phyloP scores from a whole-genome alignment of 2,329 filamentous ascomycete species.

The Massarina eburnea region DNA sequence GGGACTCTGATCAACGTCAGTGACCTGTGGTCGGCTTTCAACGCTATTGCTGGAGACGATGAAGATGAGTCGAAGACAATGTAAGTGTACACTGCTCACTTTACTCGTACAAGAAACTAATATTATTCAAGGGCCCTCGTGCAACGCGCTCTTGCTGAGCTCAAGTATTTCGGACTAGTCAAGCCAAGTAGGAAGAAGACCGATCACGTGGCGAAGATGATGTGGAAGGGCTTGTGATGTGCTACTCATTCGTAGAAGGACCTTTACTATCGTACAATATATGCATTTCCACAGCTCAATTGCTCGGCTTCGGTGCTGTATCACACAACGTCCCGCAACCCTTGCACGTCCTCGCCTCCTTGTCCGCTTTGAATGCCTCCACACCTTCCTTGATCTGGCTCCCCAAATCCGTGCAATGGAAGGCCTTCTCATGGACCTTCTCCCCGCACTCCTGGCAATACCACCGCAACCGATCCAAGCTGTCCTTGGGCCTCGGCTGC shows the following conservation, averaged over 20 bases:
- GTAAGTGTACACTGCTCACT: conserved; percentile 31
- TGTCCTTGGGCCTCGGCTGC: conserved; percentile 71
- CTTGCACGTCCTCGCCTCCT: conserved; percentile 71
- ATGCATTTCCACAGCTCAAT: conserved; percentile 10
- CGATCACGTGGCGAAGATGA: conserved; percentile 85
- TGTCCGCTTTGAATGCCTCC: conserved; percentile 72
- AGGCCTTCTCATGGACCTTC: conserved; percentile 81
- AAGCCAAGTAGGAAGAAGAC: conserved; percentile 88
- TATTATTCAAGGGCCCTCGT: conserved; percentile 64
- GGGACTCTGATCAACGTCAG: conserved; percentile 75
- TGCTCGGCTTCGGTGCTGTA: conserved; percentile 57
- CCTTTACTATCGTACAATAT: conserved; percentile 10
- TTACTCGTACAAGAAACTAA: conserved; percentile 9
- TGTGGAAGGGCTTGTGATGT: conserved; percentile 70
- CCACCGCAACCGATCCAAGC: conserved; percentile 82
- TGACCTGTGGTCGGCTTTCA: conserved; percentile 79
- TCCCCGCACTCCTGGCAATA: conserved; percentile 75
- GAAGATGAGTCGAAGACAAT: conserved; percentile 51
- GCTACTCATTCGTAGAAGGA: not conserved
- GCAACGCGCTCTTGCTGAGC: conserved; percentile 80
- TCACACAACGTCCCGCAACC: conserved; percentile 77
- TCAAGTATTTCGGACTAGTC: conserved; percentile 82
- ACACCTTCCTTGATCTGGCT: conserved; percentile 94
- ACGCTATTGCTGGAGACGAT: conserved; percentile 60
- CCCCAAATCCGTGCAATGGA: conserved; percentile 87